Conservation (phyloP, 768 basidiomycete genomes). For the Tylopilus sp. region DNA sequence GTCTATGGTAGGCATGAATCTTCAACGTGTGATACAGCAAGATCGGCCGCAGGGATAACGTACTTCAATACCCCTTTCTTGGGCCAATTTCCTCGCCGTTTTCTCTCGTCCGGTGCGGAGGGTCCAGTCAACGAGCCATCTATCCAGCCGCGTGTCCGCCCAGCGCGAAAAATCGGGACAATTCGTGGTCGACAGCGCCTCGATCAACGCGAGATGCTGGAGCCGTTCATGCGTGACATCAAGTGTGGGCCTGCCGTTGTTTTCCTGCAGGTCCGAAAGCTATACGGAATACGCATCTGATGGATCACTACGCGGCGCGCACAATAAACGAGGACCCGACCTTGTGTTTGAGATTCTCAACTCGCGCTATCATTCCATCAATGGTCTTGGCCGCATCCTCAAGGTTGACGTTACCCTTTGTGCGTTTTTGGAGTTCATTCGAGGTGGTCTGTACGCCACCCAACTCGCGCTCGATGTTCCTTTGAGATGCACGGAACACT, state of each 20-base stretch:
- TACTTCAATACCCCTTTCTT: conserved; percentile 78
- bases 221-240: conserved; percentile 73
- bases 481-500: conserved; percentile 80
- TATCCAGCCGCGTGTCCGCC: conserved; percentile 76
- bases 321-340: conserved; percentile 39
- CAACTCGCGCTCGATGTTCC: conserved; percentile 78
- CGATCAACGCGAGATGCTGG: conserved; percentile 63
- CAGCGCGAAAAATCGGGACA: conserved; percentile 66
- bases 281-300: conserved; percentile 25
- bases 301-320: conserved; percentile 8
- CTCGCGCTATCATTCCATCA: conserved; percentile 72
- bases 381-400: conserved; percentile 59
- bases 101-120: conserved; percentile 74
- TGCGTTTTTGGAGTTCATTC: conserved; percentile 55
- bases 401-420: conserved; percentile 36
- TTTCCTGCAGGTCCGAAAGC: conserved; percentile 49
- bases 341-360: conserved; percentile 86
- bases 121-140: conserved; percentile 94
- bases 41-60: conserved; percentile 27
- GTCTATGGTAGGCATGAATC: conserved; percentile 43
- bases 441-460: conserved; percentile 53
- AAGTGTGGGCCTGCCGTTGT: conserved; percentile 53
- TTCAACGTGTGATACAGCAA: conserved; percentile 17
- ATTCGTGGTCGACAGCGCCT: conserved; percentile 49
- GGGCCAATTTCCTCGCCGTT: conserved; percentile 74